Base-by-base conservation (phyloP, 1,139 yeast genomes). In the Sugiyamaella paludigena region DNA sequence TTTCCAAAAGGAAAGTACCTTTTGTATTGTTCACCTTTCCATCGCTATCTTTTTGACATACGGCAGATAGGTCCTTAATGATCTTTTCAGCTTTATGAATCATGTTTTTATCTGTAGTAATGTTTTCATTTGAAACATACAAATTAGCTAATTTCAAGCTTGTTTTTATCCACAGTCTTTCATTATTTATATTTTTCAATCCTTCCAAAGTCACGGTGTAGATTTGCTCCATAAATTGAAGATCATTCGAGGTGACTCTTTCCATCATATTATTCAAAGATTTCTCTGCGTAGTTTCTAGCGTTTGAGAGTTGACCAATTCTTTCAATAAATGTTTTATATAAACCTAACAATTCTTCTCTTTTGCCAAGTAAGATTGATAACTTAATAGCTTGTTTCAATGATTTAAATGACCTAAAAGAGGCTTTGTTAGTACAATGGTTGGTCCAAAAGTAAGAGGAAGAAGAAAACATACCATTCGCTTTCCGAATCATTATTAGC, bases 371-470 rank as follows among this genome's bases (percentile, higher is more conserved):
- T 24, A 66, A 66, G 54, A 75, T 77, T 34, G 72, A 65, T 8
- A 83, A 67, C 66, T 87, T 87, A 44, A 84, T 73, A 34, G 77
- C 67, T 61, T 87, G 95, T 59, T 87, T 87, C 46, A 72, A 66
- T 0, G 88, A 74, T 56, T 81, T 84, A 65, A 84, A 83, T 2
- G 78, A 67, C 24, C 24, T 19, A 19, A 19, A 19, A 19, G 5
- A 5, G 5, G 24, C 63, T 65, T 62, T 50, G 13, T 45, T 27
- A 38, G 7, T 19, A 19, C n/a, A n/a, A n/a, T n/a, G n/a, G n/a
- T n/a, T n/a, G n/a, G n/a, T n/a, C n/a, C n/a, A n/a, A n/a, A n/a
- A n/a, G n/a, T n/a, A n/a, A n/a, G n/a, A n/a, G n/a, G n/a, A 10
- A 7, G 8, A 36, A 40, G 16, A 13, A 16, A 13, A 13, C 10